Evolutionary conservation across 2,329 filamentous ascomycete genomes (phyloP).

Genomic region (Pleoardoris graminearum): DNA sequence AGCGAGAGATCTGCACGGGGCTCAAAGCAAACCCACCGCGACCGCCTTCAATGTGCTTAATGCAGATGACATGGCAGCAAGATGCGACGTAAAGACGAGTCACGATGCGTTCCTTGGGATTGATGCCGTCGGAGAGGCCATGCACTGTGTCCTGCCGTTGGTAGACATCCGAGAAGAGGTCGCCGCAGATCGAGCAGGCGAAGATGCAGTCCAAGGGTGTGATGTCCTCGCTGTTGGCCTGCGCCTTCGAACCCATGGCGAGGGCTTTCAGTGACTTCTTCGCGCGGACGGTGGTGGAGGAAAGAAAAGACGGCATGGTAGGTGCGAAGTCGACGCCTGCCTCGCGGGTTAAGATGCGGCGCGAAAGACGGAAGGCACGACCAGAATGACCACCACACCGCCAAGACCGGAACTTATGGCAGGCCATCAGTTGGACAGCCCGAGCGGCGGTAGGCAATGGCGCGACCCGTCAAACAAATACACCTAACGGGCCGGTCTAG

Average conservation of each 20-base stretch:
- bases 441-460: not conserved
- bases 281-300: slow-evolving; percentile 1
- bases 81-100: slow-evolving; percentile 53
- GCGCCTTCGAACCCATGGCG: slow-evolving; percentile 21
- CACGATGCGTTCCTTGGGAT: slow-evolving; percentile 44
- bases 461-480: not conserved
- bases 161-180: slow-evolving; percentile 52
- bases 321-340: slow-evolving; percentile 2
- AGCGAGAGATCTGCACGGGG: not conserved
- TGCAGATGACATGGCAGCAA: slow-evolving; percentile 56
- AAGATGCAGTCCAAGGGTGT: slow-evolving; percentile 52
- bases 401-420: slow-evolving; percentile 21
- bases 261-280: not conserved
- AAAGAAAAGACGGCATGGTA: slow-evolving; percentile 6
- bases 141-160: slow-evolving; percentile 41
- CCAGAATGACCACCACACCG: not conserved
- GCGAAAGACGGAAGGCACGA: slow-evolving; percentile 16
- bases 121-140: slow-evolving; percentile 44
- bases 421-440: no score
- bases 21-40: slow-evolving; percentile 42
- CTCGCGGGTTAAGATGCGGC: not conserved
- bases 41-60: slow-evolving; percentile 53
- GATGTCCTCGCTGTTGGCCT: slow-evolving; percentile 7
- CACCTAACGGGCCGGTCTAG: not conserved
- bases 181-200: slow-evolving; percentile 54